Base-by-base conservation (phyloP, 148 eudicot species). In the Oxyria digyna region DNA sequence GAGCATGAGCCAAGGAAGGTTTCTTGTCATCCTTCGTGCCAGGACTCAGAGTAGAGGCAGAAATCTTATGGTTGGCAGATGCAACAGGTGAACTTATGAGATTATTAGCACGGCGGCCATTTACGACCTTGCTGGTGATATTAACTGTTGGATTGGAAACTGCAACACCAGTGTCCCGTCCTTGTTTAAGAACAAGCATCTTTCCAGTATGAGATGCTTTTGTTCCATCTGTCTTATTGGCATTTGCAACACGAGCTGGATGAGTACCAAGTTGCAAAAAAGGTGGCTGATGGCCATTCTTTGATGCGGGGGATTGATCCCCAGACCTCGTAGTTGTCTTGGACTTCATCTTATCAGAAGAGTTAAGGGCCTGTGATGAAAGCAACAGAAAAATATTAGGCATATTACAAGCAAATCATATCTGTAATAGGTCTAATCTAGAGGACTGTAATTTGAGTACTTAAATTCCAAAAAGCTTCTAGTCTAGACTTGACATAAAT, bases 261-360 rank as follows among this genome's bases (percentile, higher is more conserved):
- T 79, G 87, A 75, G 67, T 77, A 54, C 81, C 77, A 73, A 75
- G 72, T 26, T 87, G 92, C 37, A 80, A 74, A 43, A 85, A 75
- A 29, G 82, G 63, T 42, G 31, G 18, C 20, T 27, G 65, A 10
- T 83, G 96, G 49, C 77, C 78, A 82, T 70, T 76, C 79, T 84
- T 91, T 0, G 85, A 64, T 63, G 81, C 81, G 64, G 62, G 78
- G 45, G 35, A 55, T 27, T 65, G 73, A 20, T 88, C 97, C 71
- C 69, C 74, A 32, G 81, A 72, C 72, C 87, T 84, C 12, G 55
- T 70, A 23, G 85, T 72, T 29, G 80, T 45, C 76, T 88, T 91
- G 21, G 84, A 73, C 78, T 87, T 91, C 74, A 79, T 70, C 82
- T 85, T 91, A 72, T 91, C 96, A 24, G 83, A 79, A 66, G 85